These are phyloP conservation scores for Vigna unguiculata DNA, from an alignment of 306 rosid species.

Conservation along the genomic window DNA sequence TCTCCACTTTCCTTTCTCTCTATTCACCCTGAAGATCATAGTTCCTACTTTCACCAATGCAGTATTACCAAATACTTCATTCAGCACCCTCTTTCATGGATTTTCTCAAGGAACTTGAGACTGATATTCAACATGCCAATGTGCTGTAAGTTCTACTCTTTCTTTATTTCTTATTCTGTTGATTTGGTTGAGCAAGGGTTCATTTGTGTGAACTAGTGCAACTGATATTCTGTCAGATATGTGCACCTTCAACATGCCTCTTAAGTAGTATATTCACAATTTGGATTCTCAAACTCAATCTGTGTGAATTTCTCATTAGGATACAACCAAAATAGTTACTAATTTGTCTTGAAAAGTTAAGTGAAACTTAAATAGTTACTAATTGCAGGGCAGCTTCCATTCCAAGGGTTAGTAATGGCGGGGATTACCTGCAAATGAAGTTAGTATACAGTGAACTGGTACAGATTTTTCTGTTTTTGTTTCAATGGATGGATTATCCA, in stretches of 20 bases:
- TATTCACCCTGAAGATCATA: background rate
- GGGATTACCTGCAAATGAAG: conserved; percentile 70
- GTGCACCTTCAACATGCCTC: background rate
- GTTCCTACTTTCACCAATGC: conserved; percentile 44
- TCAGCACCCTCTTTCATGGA: conserved; percentile 64
- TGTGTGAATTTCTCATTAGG: no score
- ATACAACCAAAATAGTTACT: no score
- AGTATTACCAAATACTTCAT: conserved; percentile 62
- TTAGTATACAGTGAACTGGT: conserved; percentile 69
- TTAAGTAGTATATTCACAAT: background rate
- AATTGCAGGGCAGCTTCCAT: conserved; percentile 84
- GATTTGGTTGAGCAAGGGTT: background rate
- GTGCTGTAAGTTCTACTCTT: conserved; percentile 61
- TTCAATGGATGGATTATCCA: conserved; percentile 71
- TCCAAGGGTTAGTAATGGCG: conserved; percentile 65
- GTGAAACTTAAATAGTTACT: no score
- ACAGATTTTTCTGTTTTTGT: conserved; percentile 61
- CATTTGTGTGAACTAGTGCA: background rate
- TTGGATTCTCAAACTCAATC: background rate
- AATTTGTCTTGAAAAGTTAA: no score
- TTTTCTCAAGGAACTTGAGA: conserved; percentile 72
- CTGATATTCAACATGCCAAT: conserved; percentile 85
- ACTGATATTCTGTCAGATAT: background rate
- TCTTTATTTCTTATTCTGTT: conserved; percentile 1
- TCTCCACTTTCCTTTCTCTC: conserved; percentile 31